Conservation (phyloP, 768 basidiomycete species). For the Glaciozyma martinii region DNA sequence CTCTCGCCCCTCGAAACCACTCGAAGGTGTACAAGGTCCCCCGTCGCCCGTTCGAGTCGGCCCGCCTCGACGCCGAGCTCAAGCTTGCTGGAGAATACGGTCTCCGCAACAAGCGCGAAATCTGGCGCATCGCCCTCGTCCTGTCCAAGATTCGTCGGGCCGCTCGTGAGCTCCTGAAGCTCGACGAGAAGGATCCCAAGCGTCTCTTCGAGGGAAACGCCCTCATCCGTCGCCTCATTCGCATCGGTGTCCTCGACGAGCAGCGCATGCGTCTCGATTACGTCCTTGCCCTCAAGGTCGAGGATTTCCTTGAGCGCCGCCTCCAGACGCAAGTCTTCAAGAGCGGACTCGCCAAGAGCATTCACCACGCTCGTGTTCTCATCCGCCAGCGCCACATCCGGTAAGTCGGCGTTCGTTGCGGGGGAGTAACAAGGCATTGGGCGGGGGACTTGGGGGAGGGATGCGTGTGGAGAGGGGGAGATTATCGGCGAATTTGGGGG, state of each 20-base stretch:
- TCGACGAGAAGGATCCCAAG: constrained; percentile 99
- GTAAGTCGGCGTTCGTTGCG: constrained; percentile 45
- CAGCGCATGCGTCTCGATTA: constrained; percentile 99
- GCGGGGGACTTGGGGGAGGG: neutral
- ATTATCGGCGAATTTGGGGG: neutral
- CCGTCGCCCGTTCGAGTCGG: constrained; percentile 32
- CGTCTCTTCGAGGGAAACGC: constrained; percentile 95
- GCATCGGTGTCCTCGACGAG: constrained; percentile 99
- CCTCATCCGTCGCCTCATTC: constrained; percentile 78
- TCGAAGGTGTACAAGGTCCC: constrained; percentile 23
- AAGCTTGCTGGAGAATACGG: constrained; percentile 99
- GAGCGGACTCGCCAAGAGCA: constrained; percentile 90
- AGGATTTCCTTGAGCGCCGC: constrained; percentile 99
- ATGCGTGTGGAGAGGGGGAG: too few relatives aligned
- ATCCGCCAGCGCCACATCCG: constrained; percentile 98
- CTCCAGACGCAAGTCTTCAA: constrained; percentile 99
- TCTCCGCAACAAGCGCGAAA: constrained; percentile 96
- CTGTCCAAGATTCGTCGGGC: constrained; percentile 99
- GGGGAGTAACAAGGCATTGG: neutral
- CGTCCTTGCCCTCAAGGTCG: constrained; percentile 96
- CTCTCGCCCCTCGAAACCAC: neutral
- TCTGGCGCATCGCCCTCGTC: constrained; percentile 97
- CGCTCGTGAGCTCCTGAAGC: constrained; percentile 99
- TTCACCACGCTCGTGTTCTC: constrained; percentile 96
- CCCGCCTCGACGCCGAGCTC: constrained; percentile 91